phyloP scores from a whole-genome alignment of 176 grass and related monocot genomes.

The Echinochloa phyllopogon region DNA sequence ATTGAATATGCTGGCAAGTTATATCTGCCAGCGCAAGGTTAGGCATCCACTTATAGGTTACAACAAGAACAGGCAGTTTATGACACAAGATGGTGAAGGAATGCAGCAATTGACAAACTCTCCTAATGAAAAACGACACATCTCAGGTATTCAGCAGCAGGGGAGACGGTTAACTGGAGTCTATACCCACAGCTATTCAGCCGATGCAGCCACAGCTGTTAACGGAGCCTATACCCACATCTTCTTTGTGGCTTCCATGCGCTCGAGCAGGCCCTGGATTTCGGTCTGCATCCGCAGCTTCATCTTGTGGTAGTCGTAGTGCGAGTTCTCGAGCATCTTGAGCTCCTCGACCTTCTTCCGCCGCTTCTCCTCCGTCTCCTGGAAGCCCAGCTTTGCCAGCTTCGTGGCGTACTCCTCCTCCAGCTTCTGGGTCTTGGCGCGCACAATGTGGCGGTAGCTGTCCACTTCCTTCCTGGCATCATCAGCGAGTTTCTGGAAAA shows the following conservation, averaged over 20 bases:
- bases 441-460: conserved; percentile 73
- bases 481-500: conserved; percentile 91
- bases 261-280: conserved; percentile 92
- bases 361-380: conserved; percentile 82
- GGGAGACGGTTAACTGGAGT: conserved; percentile 11
- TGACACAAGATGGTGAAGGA: conserved; percentile 41
- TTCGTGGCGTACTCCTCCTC: conserved; percentile 80
- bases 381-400: conserved; percentile 66
- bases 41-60: conserved; percentile 40
- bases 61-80: conserved; percentile 31
- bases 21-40: conserved; percentile 50
- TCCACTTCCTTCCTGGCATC: conserved; percentile 85
- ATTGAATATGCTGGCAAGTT: conserved; percentile 26
- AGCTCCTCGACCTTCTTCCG: conserved; percentile 97
- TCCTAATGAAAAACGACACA: conserved; percentile 39
- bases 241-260: conserved; percentile 99
- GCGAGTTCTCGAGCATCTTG: conserved; percentile 82
- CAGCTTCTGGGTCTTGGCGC: conserved; percentile 70
- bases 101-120: conserved; percentile 45
- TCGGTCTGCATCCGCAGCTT: conserved; percentile 98
- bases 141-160: conserved; percentile 29
- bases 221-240: conserved; percentile 75
- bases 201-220: background rate
- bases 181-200: conserved; percentile 60
- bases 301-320: conserved; percentile 96